Percentiles rank a stretch among this genome's conserved stretches.
phyloP scores from a whole-genome alignment of 305 asterid genomes.

The Petunia hybrid region DNA sequence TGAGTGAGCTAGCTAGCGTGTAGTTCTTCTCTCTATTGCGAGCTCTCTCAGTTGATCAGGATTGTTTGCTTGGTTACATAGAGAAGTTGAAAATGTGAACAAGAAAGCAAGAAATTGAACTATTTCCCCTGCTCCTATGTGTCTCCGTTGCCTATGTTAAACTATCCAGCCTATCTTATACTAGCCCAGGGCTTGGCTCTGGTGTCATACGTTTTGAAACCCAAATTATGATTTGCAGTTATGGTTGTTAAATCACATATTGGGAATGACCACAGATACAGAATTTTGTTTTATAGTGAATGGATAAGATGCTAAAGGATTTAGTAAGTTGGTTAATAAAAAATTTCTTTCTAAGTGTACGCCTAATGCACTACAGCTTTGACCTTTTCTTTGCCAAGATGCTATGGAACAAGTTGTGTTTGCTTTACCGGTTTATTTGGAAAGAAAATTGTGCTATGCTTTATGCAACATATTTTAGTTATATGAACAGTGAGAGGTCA shows the following conservation, averaged over 20 bases:
- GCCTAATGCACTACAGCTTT: background rate
- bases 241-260: background rate
- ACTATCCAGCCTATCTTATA: background rate
- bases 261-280: background rate
- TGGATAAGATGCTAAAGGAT: background rate
- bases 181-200: background rate
- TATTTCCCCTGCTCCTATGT: background rate
- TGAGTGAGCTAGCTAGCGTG: background rate
- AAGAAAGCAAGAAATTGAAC: background rate
- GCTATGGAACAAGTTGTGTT: background rate
- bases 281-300: background rate
- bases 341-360: background rate
- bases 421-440: background rate
- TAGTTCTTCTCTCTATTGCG: background rate
- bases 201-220: background rate
- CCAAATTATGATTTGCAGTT: background rate
- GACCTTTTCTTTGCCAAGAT: background rate
- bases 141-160: background rate
- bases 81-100: background rate
- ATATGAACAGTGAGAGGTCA: background rate
- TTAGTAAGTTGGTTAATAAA: background rate
- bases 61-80: background rate
- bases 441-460: slow-evolving; percentile 11
- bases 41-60: background rate
- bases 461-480: background rate